phyloP scores from a whole-genome alignment of 495 filamentous ascomycete species.

The Astrothelium subdiscretum region DNA sequence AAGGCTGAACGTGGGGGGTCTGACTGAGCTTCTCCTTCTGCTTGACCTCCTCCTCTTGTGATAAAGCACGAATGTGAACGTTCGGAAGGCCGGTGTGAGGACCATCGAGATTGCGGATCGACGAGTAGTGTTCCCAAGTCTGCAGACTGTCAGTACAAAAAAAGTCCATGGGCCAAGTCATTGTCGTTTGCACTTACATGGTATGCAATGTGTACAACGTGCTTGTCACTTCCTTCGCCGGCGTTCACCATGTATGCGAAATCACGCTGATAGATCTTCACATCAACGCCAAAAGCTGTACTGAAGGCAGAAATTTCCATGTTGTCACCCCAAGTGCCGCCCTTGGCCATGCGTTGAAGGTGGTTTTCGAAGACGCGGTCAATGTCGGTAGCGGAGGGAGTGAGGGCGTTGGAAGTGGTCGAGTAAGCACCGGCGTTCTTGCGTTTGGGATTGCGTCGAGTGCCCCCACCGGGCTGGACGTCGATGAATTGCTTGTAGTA shows the following conservation, averaged over 20 bases:
- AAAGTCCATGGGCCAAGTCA: neutral
- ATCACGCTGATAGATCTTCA: constrained; percentile 49
- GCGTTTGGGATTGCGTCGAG: constrained; percentile 52
- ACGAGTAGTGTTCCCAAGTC: constrained; percentile 66
- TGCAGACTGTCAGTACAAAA: constrained; percentile 15
- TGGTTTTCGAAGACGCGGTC: constrained; percentile 52
- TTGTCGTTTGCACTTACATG: constrained; percentile 42
- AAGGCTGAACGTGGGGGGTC: constrained; percentile 35
- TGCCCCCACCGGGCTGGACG: constrained; percentile 43
- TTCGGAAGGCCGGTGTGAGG: constrained; percentile 46
- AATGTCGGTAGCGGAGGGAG: constrained; percentile 44
- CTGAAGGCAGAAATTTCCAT: constrained; percentile 62
- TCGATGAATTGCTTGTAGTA: constrained; percentile 60
- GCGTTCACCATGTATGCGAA: constrained; percentile 27
- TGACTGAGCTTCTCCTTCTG: constrained; percentile 30
- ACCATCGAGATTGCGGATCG: constrained; percentile 51
- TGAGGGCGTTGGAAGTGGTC: constrained; percentile 21
- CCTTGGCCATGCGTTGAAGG: constrained; percentile 47
- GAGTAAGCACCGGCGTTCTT: constrained; percentile 40
- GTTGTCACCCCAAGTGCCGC: constrained; percentile 59
- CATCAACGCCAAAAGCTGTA: constrained; percentile 46
- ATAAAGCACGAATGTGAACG: constrained; percentile 25
- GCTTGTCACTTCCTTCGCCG: constrained; percentile 23
- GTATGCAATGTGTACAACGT: constrained; percentile 54
- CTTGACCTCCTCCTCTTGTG: constrained; percentile 18